Percentiles rank a stretch among this genome's conserved stretches.
phyloP scores from a whole-genome alignment of 305 asterid genomes.

The Rubia occidens region DNA sequence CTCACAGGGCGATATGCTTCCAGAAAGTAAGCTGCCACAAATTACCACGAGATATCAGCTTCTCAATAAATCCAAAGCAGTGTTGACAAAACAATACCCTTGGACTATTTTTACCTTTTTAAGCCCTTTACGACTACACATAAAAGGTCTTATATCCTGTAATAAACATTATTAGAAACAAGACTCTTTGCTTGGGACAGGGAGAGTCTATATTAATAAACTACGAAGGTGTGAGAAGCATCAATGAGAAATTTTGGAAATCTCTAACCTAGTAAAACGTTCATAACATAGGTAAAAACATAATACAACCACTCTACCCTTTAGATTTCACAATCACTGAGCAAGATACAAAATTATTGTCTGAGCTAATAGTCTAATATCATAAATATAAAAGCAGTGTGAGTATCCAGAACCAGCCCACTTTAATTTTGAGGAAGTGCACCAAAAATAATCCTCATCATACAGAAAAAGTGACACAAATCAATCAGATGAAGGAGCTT shows the following conservation, averaged over 20 bases:
- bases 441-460: neutral
- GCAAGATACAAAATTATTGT: neutral
- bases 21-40: slow-evolving; percentile 58
- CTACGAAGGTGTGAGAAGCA: neutral
- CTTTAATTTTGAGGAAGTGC: neutral
- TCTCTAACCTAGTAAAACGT: neutral
- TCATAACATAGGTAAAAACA: neutral
- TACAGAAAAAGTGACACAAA: slow-evolving; percentile 5
- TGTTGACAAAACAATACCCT: neutral
- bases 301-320: too few relatives aligned
- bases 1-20: slow-evolving; percentile 87
- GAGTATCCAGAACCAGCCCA: neutral
- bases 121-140: too few relatives aligned
- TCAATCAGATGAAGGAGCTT: slow-evolving; percentile 21
- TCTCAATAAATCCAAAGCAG: neutral
- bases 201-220: neutral
- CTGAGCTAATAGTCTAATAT: neutral
- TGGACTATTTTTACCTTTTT: neutral
- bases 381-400: neutral
- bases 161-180: neutral
- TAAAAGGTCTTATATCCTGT: neutral
- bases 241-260: neutral
- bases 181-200: neutral
- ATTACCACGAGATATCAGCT: neutral
- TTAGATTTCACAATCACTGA: neutral